A percentile compares a stretch with the other conserved stretches of the same genome.
Evolutionary conservation across 129 eudicot genomes (phyloP).

Genomic region (Artemisia annua): DNA sequence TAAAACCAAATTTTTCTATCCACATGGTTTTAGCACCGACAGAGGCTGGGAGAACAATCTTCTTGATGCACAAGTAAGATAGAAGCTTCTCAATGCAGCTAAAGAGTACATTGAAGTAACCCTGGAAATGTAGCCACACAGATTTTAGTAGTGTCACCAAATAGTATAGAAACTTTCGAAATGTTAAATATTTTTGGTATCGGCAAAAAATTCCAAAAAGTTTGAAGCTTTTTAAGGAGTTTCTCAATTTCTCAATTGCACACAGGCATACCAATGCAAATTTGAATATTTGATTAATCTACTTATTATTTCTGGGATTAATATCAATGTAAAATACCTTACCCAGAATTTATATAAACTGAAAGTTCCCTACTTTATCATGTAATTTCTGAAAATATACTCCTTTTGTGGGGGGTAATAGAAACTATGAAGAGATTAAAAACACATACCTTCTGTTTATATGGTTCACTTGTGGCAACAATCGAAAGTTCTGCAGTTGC

Average conservation of each 20-base stretch:
- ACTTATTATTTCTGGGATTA: not conserved
- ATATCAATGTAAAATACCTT: not conserved
- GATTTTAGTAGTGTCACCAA: not conserved
- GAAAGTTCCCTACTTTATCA: no score
- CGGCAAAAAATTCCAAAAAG: not conserved
- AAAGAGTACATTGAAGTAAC: slow-evolving; percentile 65
- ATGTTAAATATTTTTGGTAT: not conserved
- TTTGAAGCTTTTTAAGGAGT: no score
- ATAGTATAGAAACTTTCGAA: not conserved
- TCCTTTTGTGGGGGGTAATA: no score
- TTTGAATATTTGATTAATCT: not conserved
- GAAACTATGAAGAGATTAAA: not conserved
- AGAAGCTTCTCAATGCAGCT: slow-evolving; percentile 70
- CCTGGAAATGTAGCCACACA: slow-evolving; percentile 40
- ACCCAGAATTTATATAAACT: no score
- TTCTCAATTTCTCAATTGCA: no score
- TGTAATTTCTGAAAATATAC: no score
- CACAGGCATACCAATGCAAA: slow-evolving; percentile 1
- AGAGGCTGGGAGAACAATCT: slow-evolving; percentile 76
- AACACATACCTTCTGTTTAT: slow-evolving; percentile 68
- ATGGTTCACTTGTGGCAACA: slow-evolving; percentile 64
- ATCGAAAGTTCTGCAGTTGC: slow-evolving; percentile 80
- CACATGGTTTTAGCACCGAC: slow-evolving; percentile 66
- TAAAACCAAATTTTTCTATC: slow-evolving; percentile 65
- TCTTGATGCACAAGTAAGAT: slow-evolving; percentile 48